These are phyloP conservation scores for Tephrocybe rancida DNA, from an alignment of 768 basidiomycete genomes.

Conservation along the genomic window DNA sequence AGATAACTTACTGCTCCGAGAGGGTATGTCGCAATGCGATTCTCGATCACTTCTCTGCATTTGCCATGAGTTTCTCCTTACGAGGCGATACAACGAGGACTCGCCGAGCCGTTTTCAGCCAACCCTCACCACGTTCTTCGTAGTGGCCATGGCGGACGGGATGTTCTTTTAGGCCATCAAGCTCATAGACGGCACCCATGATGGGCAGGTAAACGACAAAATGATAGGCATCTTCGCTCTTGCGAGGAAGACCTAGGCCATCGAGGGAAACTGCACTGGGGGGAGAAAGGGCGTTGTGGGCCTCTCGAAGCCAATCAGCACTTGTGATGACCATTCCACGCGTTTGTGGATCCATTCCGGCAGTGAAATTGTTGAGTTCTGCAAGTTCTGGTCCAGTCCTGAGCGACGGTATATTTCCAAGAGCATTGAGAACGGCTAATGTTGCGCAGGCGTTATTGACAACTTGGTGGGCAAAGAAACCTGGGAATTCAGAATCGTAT, in stretches of 20 bases:
- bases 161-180: conserved; percentile 84
- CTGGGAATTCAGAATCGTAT: conserved; percentile 76
- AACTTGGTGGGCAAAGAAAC: conserved; percentile 92
- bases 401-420: conserved; percentile 77
- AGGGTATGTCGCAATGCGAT: conserved; percentile 90
- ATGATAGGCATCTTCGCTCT: conserved; percentile 87
- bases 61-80: conserved; percentile 20
- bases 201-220: conserved; percentile 93
- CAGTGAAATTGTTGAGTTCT: conserved; percentile 76
- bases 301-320: conserved; percentile 77
- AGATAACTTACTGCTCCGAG: conserved; percentile 70
- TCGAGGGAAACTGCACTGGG: conserved; percentile 88
- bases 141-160: conserved; percentile 84
- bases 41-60: conserved; percentile 78
- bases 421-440: conserved; percentile 89
- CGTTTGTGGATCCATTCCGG: conserved; percentile 86
- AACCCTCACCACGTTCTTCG: conserved; percentile 72
- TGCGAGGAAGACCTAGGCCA: conserved; percentile 72
- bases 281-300: conserved; percentile 93
- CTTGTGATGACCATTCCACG: conserved; percentile 82
- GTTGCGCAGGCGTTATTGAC: conserved; percentile 98
- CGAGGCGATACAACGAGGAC: conserved; percentile 16
- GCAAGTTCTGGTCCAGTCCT: conserved; percentile 66
- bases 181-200: conserved; percentile 84
- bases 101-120: conserved; percentile 81